Evolutionary conservation across 352 stramenopile genomes (phyloP), one percentile per base, ranked within the genome.

Genomic region (Achlya hypogyna): DNA sequence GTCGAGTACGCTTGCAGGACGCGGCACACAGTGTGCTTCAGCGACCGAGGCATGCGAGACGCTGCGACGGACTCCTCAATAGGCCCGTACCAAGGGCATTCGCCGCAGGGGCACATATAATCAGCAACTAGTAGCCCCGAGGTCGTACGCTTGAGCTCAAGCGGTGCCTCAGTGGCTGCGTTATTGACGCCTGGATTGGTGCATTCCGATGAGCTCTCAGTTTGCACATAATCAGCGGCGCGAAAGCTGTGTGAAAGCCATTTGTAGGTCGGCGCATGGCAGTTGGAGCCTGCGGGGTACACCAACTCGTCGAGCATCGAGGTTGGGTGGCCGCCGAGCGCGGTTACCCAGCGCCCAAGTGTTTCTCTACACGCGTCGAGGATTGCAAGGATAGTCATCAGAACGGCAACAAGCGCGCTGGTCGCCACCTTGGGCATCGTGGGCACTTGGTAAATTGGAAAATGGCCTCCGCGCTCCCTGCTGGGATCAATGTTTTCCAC

Each of bases 1-100:
- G 79, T 88, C 9, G 79, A 87, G 63, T 82, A 91, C 0, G 81
- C 79, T 52, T 88, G 81, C 25, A 91, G 62, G 3, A 89, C 70
- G 60, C 77, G 75, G 5, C 62, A 80, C 20, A 84, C 72, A 32
- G 78, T 83, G 3, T 63, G 51, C 35, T 51, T 51, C 6, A 38
- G n/a, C 23, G 10, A n/a, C n/a, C 23, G 54, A 23, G 54, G 54
- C 23, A 64, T 28, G 38, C 54, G 29, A 32, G 23, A 64, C 18
- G 45, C 47, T 23, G 18, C n/a, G 5, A 64, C 54, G 25, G 23
- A 25, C 16, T 68, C 69, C 51, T 86, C 69, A 43, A 91, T 89
- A 32, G 52, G 34, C 23, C 77, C 69, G 73, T 84, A 86, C 52
- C 77, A 69, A 10, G 78, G 83, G 53, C 83, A 91, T 43, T 87